phyloP scores from a whole-genome alignment of 2,329 filamentous ascomycete species.

The Triangularia setosa region DNA sequence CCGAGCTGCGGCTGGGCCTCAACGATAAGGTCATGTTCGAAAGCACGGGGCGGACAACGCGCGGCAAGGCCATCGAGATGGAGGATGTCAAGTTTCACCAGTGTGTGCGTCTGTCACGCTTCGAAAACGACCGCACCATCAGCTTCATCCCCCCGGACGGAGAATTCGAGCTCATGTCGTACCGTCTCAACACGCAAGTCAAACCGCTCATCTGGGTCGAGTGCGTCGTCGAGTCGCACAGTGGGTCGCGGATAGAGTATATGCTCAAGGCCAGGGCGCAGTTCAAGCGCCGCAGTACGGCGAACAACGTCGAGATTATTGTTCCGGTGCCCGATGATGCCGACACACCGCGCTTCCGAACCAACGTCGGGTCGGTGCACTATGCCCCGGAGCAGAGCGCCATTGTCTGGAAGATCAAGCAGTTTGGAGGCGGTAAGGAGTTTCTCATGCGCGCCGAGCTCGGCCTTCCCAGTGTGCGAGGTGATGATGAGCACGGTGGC shows the following conservation, averaged over 20 bases:
- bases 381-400: constrained; percentile 96
- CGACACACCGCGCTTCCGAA: constrained; percentile 91
- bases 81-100: constrained; percentile 99
- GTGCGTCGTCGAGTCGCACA: constrained; percentile 94
- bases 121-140: constrained; percentile 98
- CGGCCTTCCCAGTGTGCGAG: constrained; percentile 86
- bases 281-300: constrained; percentile 95
- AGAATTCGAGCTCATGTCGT: constrained; percentile 99
- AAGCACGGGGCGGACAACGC: constrained; percentile 86
- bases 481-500: constrained; percentile 90
- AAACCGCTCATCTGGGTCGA: constrained; percentile 99
- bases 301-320: constrained; percentile 97
- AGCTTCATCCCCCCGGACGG: constrained; percentile 98
- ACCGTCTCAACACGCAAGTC: constrained; percentile 96
- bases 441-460: constrained; percentile 98
- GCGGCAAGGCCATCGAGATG: constrained; percentile 98
- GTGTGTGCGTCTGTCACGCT: constrained; percentile 89
- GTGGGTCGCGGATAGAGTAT: constrained; percentile 92
- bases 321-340: constrained; percentile 97
- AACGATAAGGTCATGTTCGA: constrained; percentile 99
- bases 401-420: constrained; percentile 99
- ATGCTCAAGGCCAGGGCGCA: constrained; percentile 98
- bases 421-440: constrained; percentile 97
- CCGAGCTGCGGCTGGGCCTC: constrained; percentile 84
- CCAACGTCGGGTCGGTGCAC: constrained; percentile 94